These are phyloP conservation scores for Botrytis pseudocinerea DNA, from an alignment of 2,329 filamentous ascomycete genomes.

Conservation along the genomic window DNA sequence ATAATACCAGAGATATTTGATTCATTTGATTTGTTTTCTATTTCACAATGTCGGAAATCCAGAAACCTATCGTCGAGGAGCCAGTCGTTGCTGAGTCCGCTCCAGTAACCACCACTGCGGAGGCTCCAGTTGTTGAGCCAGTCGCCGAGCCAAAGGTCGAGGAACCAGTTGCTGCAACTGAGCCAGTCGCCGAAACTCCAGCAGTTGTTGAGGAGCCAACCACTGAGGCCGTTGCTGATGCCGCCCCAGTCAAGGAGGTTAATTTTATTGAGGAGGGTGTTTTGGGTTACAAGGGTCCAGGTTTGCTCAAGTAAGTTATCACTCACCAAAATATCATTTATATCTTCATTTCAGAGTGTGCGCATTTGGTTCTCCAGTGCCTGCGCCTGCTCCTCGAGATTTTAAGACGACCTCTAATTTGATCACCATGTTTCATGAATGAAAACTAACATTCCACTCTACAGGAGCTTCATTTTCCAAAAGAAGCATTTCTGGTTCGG, in stretches of 20 bases:
- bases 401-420: background rate
- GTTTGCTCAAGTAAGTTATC: slow-evolving; percentile 76
- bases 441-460: slow-evolving; percentile 20
- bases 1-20: slow-evolving; percentile 6
- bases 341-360: background rate
- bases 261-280: slow-evolving; percentile 66
- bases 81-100: slow-evolving; percentile 40
- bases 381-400: background rate
- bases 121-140: slow-evolving; percentile 49
- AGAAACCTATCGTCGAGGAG: slow-evolving; percentile 64
- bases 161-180: slow-evolving; percentile 39
- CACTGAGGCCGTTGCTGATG: slow-evolving; percentile 54
- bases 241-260: slow-evolving; percentile 49
- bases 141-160: slow-evolving; percentile 42
- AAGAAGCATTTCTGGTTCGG: slow-evolving; percentile 95
- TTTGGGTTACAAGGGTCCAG: slow-evolving; percentile 83
- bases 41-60: slow-evolving; percentile 59
- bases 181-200: slow-evolving; percentile 43
- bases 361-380: background rate
- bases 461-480: slow-evolving; percentile 78
- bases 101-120: slow-evolving; percentile 29
- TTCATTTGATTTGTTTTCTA: slow-evolving; percentile 30
- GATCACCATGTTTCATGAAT: background rate
- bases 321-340: background rate
- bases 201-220: slow-evolving; percentile 40